A percentile compares a stretch with the other conserved stretches of the same genome.
These are phyloP conservation scores for Sporothrix luriei DNA, from an alignment of 2,329 filamentous ascomycete genomes.

Conservation along the genomic window DNA sequence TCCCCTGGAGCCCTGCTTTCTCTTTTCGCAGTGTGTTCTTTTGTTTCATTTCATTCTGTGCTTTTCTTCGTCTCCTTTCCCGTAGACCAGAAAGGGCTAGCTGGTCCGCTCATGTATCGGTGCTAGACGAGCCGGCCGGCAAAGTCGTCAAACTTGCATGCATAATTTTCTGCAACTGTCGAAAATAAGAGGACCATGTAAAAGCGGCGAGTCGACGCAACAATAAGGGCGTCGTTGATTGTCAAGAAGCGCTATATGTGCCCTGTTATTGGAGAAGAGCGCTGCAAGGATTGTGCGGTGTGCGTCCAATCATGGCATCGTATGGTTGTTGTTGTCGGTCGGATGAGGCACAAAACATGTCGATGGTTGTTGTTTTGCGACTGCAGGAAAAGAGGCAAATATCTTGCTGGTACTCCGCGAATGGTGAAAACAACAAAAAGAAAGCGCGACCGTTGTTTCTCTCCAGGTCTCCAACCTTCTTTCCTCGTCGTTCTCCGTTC, in stretches of 20 bases:
- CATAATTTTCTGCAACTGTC: background rate
- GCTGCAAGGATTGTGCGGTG: conserved; percentile 1
- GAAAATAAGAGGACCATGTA: background rate
- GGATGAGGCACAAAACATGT: background rate
- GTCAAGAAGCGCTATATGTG: background rate
- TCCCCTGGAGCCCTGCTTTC: background rate
- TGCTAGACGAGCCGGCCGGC: conserved; percentile 11
- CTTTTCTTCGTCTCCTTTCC: background rate
- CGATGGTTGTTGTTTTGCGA: background rate
- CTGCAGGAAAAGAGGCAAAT: background rate
- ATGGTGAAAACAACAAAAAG: background rate
- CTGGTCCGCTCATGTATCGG: conserved; percentile 5
- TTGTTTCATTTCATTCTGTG: background rate
- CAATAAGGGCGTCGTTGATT: background rate
- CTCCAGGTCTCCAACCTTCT: background rate
- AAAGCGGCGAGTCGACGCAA: background rate
- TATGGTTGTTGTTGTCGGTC: background rate
- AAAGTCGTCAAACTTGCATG: background rate
- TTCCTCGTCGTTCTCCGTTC: background rate
- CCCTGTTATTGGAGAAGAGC: conserved; percentile 8
- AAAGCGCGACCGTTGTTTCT: conserved; percentile 1
- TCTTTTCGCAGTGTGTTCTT: background rate
- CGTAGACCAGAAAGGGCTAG: background rate
- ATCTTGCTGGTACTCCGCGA: background rate
- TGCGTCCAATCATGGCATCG: conserved; percentile 13